These are phyloP conservation scores for Cytospora chrysosperma DNA, from an alignment of 2,329 filamentous ascomycete species.

Conservation along the genomic window DNA sequence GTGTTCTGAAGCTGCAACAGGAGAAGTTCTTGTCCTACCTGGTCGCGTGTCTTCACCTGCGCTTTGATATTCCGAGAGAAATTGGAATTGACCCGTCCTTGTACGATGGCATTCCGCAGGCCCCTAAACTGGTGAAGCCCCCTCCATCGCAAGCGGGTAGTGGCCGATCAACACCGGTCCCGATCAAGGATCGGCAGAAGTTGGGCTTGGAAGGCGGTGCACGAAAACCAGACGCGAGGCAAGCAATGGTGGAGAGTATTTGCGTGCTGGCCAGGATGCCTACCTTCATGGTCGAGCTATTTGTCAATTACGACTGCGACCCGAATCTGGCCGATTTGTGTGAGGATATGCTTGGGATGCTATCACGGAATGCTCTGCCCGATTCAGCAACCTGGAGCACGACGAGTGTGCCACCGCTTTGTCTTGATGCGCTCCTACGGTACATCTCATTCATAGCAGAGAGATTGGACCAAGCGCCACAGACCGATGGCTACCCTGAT, in stretches of 20 bases:
- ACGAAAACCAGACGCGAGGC: slow-evolving; percentile 88
- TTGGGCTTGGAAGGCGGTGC: slow-evolving; percentile 89
- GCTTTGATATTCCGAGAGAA: slow-evolving; percentile 91
- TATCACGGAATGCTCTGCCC: slow-evolving; percentile 91
- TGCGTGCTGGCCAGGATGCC: slow-evolving; percentile 90
- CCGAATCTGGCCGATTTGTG: slow-evolving; percentile 88
- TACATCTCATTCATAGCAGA: slow-evolving; percentile 93
- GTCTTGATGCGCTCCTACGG: slow-evolving; percentile 84
- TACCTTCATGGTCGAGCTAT: slow-evolving; percentile 90
- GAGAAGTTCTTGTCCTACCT: slow-evolving; percentile 94
- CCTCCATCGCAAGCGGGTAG: slow-evolving; percentile 70
- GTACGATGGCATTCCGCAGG: slow-evolving; percentile 90
- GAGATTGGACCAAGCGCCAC: slow-evolving; percentile 70
- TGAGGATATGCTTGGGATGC: slow-evolving; percentile 88
- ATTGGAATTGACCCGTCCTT: slow-evolving; percentile 85
- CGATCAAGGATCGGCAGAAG: slow-evolving; percentile 88
- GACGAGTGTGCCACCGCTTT: slow-evolving; percentile 93
- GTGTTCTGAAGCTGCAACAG: slow-evolving; percentile 91
- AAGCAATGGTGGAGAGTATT: slow-evolving; percentile 97
- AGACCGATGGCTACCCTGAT: slow-evolving; percentile 65
- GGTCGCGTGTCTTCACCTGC: slow-evolving; percentile 88
- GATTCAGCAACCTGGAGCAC: slow-evolving; percentile 99
- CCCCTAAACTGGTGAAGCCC: slow-evolving; percentile 82
- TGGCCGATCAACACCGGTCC: slow-evolving; percentile 84
- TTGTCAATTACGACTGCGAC: slow-evolving; percentile 98